phyloP scores from a whole-genome alignment of 1,284 basidiomycete species.

The Exobasidium cylindrosporum region DNA sequence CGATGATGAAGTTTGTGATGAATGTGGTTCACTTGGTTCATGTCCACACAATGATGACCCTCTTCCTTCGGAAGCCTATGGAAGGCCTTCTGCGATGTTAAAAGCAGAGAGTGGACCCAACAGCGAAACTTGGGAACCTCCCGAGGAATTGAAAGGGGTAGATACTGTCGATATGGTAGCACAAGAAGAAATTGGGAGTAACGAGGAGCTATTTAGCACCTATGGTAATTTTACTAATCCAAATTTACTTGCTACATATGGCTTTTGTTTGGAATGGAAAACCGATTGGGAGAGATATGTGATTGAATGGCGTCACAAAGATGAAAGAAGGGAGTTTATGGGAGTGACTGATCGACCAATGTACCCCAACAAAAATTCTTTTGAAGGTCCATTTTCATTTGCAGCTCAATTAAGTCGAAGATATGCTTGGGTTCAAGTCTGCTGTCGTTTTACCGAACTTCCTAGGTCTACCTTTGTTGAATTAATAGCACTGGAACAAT shows the following conservation, averaged over 20 bases:
- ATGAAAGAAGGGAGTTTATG: constrained; percentile 21
- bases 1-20: constrained; percentile 43
- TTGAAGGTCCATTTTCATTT: not conserved
- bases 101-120: not conserved
- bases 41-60: constrained; percentile 9
- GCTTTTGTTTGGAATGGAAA: constrained; percentile 42
- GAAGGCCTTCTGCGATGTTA: not conserved
- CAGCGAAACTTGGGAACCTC: not conserved
- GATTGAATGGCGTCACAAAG: constrained; percentile 25
- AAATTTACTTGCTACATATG: constrained; percentile 40
- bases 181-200: constrained; percentile 4
- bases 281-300: constrained; percentile 41
- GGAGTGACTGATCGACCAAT: constrained; percentile 6
- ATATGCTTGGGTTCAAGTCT: not conserved
- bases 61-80: not conserved
- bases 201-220: constrained; percentile 38
- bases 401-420: not conserved
- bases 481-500: not conserved
- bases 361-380: not conserved
- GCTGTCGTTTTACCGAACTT: not conserved
- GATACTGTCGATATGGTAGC: constrained; percentile 44
- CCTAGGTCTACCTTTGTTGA: constrained; percentile 7
- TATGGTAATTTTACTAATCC: constrained; percentile 46
- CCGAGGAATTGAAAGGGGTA: not conserved
- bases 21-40: constrained; percentile 27